These are phyloP conservation scores for Holtermannia corniformis DNA, from an alignment of 768 basidiomycete species.

Conservation along the genomic window DNA sequence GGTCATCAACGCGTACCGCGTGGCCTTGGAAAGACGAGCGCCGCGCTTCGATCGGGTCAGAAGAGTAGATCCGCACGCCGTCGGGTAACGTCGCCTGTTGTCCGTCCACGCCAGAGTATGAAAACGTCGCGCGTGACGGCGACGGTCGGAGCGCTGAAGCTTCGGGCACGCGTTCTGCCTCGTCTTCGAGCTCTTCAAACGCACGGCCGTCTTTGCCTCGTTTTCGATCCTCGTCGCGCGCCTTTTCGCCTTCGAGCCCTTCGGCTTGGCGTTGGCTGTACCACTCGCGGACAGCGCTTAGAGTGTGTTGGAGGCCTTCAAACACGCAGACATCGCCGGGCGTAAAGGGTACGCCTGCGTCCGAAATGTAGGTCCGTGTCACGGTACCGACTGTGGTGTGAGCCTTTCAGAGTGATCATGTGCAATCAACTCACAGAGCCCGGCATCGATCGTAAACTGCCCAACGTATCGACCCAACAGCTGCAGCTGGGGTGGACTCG, in stretches of 20 bases:
- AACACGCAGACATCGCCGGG: constrained; percentile 42
- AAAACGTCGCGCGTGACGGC: constrained; percentile 19
- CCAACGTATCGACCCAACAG: constrained; percentile 41
- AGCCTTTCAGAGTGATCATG: constrained; percentile 3
- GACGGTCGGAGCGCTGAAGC: constrained; percentile 3
- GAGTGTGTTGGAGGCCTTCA: constrained; percentile 37
- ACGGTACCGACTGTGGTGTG: constrained; percentile 35
- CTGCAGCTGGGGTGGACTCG: constrained; percentile 40
- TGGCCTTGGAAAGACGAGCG: constrained; percentile 80
- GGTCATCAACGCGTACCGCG: constrained; percentile 68
- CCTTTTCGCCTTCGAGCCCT: constrained; percentile 17
- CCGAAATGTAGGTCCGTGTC: constrained; percentile 39
- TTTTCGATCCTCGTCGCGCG: constrained; percentile 16
- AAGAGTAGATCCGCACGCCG: constrained; percentile 57
- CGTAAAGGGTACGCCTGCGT: constrained; percentile 32
- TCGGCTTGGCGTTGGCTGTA: constrained; percentile 18
- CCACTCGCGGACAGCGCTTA: constrained; percentile 25
- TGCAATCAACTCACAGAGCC: constrained; percentile 30
- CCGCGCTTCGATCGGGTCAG: constrained; percentile 74
- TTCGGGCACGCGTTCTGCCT: background rate
- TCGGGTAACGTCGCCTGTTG: constrained; percentile 46
- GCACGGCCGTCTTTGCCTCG: constrained; percentile 1
- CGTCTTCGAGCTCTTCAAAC: background rate
- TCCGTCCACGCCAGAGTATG: constrained; percentile 7
- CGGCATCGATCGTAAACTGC: constrained; percentile 36